phyloP scores from a whole-genome alignment of 768 basidiomycete species.

The Rhodotorula kratochvilovae region DNA sequence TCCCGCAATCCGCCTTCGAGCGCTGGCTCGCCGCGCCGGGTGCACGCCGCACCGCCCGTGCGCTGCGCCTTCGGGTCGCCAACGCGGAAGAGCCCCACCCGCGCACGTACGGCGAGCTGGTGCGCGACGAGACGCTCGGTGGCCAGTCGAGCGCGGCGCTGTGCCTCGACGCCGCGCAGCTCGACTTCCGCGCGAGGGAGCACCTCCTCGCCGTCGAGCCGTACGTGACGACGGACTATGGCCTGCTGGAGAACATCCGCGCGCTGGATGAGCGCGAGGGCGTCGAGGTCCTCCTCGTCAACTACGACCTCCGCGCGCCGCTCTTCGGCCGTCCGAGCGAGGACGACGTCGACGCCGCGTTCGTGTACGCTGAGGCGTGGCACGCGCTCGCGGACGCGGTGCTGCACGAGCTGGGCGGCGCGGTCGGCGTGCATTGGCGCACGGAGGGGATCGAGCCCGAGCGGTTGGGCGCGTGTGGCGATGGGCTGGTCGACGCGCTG shows the following conservation, averaged over 20 bases:
- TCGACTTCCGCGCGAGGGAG: neutral
- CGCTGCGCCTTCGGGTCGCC: neutral
- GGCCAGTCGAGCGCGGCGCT: neutral
- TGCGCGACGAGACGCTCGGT: neutral
- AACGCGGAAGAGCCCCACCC: neutral
- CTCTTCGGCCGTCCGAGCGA: neutral
- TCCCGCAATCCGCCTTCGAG: constrained; percentile 2
- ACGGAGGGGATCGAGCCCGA: neutral
- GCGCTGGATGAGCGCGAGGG: neutral
- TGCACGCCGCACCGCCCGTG: too few relatives aligned
- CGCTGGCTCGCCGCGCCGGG: neutral
- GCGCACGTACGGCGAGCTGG: neutral
- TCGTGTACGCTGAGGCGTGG: neutral
- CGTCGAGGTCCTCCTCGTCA: constrained; percentile 17
- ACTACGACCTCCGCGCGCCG: constrained; percentile 18
- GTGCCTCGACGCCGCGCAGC: neutral
- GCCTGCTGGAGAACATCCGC: neutral
- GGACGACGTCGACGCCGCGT: neutral
- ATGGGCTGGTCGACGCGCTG: neutral
- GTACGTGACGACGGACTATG: fast-evolving
- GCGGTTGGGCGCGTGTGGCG: neutral
- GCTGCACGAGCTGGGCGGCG: neutral
- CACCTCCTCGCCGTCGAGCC: neutral
- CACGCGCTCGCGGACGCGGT: neutral
- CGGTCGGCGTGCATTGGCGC: constrained; percentile 18